Evolutionary conservation across 2,329 filamentous ascomycete genomes (phyloP).

Genomic region (Botrytis medusae): DNA sequence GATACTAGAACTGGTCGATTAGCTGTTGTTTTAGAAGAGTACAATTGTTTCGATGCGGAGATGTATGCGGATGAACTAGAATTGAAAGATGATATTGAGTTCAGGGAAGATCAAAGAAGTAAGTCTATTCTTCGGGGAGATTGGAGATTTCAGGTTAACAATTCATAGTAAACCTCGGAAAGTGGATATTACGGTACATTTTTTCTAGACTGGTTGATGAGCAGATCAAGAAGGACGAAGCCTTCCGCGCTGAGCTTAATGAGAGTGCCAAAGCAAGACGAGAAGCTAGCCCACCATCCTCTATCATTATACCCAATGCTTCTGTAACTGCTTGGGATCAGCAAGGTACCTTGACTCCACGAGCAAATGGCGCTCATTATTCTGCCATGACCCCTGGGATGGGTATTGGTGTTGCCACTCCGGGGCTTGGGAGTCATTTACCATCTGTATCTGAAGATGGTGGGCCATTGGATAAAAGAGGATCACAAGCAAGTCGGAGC

Average conservation of each 20-base stretch:
- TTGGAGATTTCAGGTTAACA: constrained; percentile 30
- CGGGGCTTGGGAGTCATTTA: constrained; percentile 46
- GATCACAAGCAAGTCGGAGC: constrained; percentile 57
- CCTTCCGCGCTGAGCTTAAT: constrained; percentile 67
- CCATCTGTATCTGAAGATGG: constrained; percentile 51
- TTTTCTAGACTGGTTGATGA: constrained; percentile 89
- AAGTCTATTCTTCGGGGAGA: constrained; percentile 42
- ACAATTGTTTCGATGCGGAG: constrained; percentile 96
- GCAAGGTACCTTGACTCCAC: constrained; percentile 56
- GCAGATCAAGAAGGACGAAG: constrained; percentile 79
- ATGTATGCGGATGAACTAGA: constrained; percentile 91
- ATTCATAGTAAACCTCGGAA: constrained; percentile 84
- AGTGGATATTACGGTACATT: constrained; percentile 91
- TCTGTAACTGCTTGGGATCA: constrained; percentile 39
- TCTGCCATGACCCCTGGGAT: constrained; percentile 69
- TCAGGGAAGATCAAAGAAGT: constrained; percentile 93
- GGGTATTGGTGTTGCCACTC: constrained; percentile 75
- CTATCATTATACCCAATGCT: constrained; percentile 56
- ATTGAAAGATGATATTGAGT: constrained; percentile 71
- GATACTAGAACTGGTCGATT: constrained; percentile 90
- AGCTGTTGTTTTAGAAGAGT: constrained; percentile 87
- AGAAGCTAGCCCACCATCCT: constrained; percentile 55
- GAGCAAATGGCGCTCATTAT: constrained; percentile 57
- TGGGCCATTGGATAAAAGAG: constrained; percentile 54
- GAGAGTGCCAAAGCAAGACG: constrained; percentile 58